phyloP scores from a whole-genome alignment of 768 basidiomycete genomes.

The Tylopilus subfusipes region DNA sequence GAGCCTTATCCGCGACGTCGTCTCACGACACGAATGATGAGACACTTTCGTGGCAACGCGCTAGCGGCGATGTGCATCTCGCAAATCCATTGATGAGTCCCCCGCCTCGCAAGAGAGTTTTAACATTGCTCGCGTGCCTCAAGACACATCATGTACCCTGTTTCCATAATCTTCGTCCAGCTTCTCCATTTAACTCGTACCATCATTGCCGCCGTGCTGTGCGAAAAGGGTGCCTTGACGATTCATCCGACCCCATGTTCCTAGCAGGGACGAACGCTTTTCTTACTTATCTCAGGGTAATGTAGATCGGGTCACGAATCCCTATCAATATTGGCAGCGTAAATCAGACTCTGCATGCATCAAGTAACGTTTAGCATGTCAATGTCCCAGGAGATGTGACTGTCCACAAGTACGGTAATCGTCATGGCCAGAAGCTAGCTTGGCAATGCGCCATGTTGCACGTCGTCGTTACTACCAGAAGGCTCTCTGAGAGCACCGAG shows the following conservation, averaged over 20 bases:
- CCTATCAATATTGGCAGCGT: not conserved
- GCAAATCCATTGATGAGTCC: not conserved
- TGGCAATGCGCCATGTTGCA: not conserved
- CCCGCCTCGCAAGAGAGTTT: not conserved
- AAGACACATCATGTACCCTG: not conserved
- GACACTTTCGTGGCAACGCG: not conserved
- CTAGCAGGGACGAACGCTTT: slow-evolving; percentile 2
- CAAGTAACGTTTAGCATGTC: too few species aligned
- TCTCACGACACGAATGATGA: not conserved
- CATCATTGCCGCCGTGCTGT: not conserved
- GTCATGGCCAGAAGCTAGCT: slow-evolving; percentile 9
- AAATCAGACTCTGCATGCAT: slow-evolving; percentile 1
- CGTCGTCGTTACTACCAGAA: slow-evolving; percentile 11
- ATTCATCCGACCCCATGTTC: not conserved
- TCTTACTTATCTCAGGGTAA: not conserved
- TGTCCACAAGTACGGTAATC: slow-evolving; percentile 13
- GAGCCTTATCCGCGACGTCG: not conserved
- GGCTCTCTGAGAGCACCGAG: not conserved
- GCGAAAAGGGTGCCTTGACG: slow-evolving; percentile 12
- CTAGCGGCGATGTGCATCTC: not conserved
- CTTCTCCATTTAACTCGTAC: slow-evolving; percentile 2
- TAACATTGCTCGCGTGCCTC: not conserved
- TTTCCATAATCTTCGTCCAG: not conserved
- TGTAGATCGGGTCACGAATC: slow-evolving; percentile 23
- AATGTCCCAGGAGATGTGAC: not conserved